phyloP scores from a whole-genome alignment of 2,329 filamentous ascomycete species.

The Phoma sp. region DNA sequence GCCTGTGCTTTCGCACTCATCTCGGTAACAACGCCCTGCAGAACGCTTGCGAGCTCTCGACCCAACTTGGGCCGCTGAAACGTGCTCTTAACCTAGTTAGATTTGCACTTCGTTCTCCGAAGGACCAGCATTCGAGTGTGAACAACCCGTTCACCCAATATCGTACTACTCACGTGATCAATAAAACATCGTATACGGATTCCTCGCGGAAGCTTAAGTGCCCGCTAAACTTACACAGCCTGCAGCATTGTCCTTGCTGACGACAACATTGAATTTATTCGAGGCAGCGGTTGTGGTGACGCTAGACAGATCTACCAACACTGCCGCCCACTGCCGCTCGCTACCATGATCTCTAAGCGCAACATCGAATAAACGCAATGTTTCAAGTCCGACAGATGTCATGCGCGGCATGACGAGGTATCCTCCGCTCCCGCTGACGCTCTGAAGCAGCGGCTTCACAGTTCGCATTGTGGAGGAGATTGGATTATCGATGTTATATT shows the following conservation, averaged over 20 bases:
- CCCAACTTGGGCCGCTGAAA: conserved; percentile 26
- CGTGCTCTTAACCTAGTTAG: conserved; percentile 29
- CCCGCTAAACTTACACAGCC: background rate
- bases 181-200: background rate
- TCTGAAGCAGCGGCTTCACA: conserved; percentile 10
- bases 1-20: conserved; percentile 31
- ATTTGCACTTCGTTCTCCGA: conserved; percentile 28
- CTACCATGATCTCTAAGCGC: conserved; percentile 8
- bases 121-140: conserved; percentile 9
- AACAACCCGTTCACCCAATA: conserved; percentile 10
- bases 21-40: conserved; percentile 36
- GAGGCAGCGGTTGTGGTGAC: background rate
- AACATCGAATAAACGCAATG: conserved; percentile 14
- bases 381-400: conserved; percentile 13
- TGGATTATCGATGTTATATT: conserved; percentile 16
- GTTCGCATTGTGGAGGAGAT: conserved; percentile 18
- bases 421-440: conserved; percentile 11
- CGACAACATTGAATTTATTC: background rate
- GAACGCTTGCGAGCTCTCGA: conserved; percentile 27
- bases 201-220: background rate
- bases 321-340: conserved; percentile 8
- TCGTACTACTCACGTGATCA: no score
- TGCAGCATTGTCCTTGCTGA: background rate
- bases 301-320: background rate
- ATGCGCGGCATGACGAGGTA: conserved; percentile 11